A percentile compares a stretch with the other conserved stretches of the same genome.
Conservation (phyloP, 768 basidiomycete species). For the Tremella yokohamensis region DNA sequence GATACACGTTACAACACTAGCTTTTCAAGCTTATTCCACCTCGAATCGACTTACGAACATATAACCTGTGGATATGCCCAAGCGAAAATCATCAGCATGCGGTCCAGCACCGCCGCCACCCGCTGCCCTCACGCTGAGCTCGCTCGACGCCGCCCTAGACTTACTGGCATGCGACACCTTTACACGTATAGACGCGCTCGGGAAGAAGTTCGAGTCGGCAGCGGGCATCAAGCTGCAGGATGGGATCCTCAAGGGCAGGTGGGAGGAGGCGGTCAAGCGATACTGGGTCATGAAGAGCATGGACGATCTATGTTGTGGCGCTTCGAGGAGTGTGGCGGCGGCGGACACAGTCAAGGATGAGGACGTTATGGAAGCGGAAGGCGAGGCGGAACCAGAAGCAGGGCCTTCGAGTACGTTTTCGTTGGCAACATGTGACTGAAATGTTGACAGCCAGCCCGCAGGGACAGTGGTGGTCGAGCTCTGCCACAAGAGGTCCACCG, state of each 20-base stretch:
- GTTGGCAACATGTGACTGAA: too few relatives aligned
- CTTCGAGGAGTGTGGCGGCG: conserved; percentile 9
- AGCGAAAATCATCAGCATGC: too few relatives aligned
- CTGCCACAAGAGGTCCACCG: conserved; percentile 16
- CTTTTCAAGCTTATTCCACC: too few relatives aligned
- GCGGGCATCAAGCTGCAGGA: conserved; percentile 33
- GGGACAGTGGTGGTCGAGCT: neutral
- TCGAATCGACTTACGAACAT: too few relatives aligned
- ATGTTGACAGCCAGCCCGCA: neutral
- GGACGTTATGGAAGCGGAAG: neutral
- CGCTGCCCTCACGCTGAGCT: conserved; percentile 19
- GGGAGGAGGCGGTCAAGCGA: conserved; percentile 43
- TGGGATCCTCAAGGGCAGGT: conserved; percentile 29
- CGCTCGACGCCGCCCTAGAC: conserved; percentile 46
- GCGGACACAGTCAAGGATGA: conserved; percentile 3
- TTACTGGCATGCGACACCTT: conserved; percentile 44
- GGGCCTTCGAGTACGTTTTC: too few relatives aligned
- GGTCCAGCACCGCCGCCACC: neutral
- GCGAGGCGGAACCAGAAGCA: conserved; percentile 4
- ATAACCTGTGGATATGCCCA: too few relatives aligned
- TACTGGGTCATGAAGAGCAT: conserved; percentile 43
- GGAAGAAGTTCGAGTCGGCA: conserved; percentile 29
- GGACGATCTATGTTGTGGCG: conserved; percentile 32
- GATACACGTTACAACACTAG: too few relatives aligned
- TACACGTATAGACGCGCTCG: conserved; percentile 24